Conservation (phyloP, 345 rosid genomes). For the Citrus medica region DNA sequence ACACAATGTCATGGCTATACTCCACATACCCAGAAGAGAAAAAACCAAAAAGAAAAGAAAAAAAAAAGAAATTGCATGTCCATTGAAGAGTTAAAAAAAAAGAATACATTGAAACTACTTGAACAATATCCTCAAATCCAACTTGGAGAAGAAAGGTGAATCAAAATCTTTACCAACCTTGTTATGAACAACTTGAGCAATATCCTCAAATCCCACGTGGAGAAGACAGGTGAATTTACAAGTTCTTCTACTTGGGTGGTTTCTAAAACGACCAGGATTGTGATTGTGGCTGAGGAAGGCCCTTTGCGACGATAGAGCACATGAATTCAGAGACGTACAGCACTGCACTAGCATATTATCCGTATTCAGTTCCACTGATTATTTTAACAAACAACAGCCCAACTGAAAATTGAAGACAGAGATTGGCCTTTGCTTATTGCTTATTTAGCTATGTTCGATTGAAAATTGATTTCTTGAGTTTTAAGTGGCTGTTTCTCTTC, state of each 20-base stretch:
- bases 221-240: slow-evolving; percentile 29
- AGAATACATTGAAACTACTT: too few relatives aligned
- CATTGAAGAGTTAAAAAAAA: neutral
- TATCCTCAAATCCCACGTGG: slow-evolving; percentile 49
- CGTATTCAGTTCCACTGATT: neutral
- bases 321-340: neutral
- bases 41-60: neutral
- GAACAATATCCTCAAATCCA: too few relatives aligned
- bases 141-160: too few relatives aligned
- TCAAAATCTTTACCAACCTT: slow-evolving; percentile 33
- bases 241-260: slow-evolving; percentile 16
- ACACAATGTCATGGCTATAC: neutral
- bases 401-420: neutral
- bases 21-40: neutral
- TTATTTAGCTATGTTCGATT: too few relatives aligned
- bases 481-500: too few relatives aligned
- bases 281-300: slow-evolving; percentile 10
- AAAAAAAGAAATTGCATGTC: neutral
- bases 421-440: too few relatives aligned
- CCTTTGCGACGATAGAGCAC: slow-evolving; percentile 4
- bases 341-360: slow-evolving; percentile 12
- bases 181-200: slow-evolving; percentile 63
- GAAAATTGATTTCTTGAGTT: too few relatives aligned
- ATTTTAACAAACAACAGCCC: neutral
- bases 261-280: slow-evolving; percentile 10